These are phyloP conservation scores for Alternaria alternata DNA, from an alignment of 2,329 filamentous ascomycete genomes.

Conservation along the genomic window DNA sequence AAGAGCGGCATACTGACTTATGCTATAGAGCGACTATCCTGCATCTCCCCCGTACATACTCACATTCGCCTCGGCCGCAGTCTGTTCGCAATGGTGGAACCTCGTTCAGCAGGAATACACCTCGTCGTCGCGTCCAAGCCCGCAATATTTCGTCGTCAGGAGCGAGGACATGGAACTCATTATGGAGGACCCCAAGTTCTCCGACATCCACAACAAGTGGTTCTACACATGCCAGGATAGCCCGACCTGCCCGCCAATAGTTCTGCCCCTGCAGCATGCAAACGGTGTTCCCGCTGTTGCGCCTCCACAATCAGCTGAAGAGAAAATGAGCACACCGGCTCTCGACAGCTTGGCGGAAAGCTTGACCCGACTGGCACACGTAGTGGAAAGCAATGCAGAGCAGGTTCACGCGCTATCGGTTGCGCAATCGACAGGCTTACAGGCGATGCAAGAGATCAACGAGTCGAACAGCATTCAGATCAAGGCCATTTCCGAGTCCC, in stretches of 20 bases:
- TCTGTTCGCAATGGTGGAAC: conserved; percentile 46
- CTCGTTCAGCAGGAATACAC: conserved; percentile 45
- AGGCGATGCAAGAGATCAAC: conserved; percentile 49
- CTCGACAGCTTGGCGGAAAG: conserved; percentile 34
- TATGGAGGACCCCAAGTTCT: conserved; percentile 41
- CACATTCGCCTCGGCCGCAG: conserved; percentile 43
- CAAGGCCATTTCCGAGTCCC: conserved; percentile 43
- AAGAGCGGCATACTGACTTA: conserved; percentile 18
- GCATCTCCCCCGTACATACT: conserved; percentile 45
- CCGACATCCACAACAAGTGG: conserved; percentile 44
- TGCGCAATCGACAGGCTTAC: conserved; percentile 45
- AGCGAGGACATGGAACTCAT: conserved; percentile 48
- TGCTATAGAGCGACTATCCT: conserved; percentile 39
- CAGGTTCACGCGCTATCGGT: conserved; percentile 46
- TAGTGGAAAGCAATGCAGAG: conserved; percentile 42
- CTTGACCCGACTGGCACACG: conserved; percentile 35
- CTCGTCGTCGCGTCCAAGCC: conserved; percentile 39
- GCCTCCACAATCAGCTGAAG: conserved; percentile 8
- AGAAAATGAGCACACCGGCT: conserved; percentile 24
- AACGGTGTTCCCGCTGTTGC: conserved; percentile 31
- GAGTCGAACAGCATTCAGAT: conserved; percentile 47
- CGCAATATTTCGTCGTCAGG: conserved; percentile 47
- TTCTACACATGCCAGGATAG: conserved; percentile 43
- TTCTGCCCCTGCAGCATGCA: conserved; percentile 44
- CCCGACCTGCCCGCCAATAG: conserved; percentile 26